phyloP scores from a whole-genome alignment of 768 basidiomycete genomes.

The Zangia roseola region DNA sequence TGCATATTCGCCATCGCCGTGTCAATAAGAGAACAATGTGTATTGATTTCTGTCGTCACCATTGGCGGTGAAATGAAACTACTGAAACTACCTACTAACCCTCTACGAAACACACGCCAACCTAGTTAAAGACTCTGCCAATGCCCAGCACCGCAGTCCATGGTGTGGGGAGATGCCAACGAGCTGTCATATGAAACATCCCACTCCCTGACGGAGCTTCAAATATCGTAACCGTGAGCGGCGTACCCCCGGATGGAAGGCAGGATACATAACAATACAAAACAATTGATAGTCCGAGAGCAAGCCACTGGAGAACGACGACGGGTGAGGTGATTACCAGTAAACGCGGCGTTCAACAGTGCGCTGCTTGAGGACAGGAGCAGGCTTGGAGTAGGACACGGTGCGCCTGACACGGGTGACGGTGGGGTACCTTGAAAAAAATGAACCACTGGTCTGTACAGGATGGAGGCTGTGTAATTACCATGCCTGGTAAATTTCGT shows the following conservation, averaged over 20 bases:
- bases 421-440: slow-evolving; percentile 60
- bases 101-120: slow-evolving; percentile 19
- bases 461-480: slow-evolving; percentile 24
- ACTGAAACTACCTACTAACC: slow-evolving; percentile 11
- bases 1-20: too few species aligned
- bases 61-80: slow-evolving; percentile 6
- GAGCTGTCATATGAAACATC: slow-evolving; percentile 18
- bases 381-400: slow-evolving; percentile 56
- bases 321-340: slow-evolving; percentile 47
- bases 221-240: slow-evolving; percentile 42
- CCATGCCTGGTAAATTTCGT: slow-evolving; percentile 70
- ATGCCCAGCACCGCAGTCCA: slow-evolving; percentile 22
- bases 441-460: slow-evolving; percentile 2
- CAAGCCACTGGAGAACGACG: background rate
- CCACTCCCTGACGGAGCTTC: slow-evolving; percentile 51
- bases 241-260: background rate
- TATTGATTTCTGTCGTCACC: slow-evolving; percentile 8
- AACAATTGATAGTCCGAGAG: slow-evolving; percentile 23
- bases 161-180: slow-evolving; percentile 7
- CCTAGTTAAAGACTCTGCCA: slow-evolving; percentile 6
- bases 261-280: slow-evolving; percentile 34
- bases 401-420: slow-evolving; percentile 78
- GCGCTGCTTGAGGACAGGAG: slow-evolving; percentile 42
- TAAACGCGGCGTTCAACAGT: slow-evolving; percentile 75
- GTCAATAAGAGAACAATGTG: background rate